Evolutionary conservation across 73 alveolate genomes (phyloP), one percentile per base, ranked within the genome.

Genomic region (Tetrahymena malaccensis): DNA sequence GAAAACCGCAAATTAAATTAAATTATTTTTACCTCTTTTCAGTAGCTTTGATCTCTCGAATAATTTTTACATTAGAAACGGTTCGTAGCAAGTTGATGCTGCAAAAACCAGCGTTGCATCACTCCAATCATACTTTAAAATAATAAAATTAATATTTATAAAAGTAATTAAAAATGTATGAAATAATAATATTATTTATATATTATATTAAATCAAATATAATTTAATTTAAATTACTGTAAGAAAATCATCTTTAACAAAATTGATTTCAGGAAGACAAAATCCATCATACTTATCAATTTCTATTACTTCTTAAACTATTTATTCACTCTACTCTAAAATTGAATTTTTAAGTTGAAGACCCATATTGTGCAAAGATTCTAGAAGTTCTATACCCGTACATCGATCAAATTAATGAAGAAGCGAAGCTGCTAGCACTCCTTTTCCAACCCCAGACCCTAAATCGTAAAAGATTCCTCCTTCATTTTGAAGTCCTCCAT

Each of bases 391-490:
- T 43, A 98, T 97, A 25, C 99, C 99, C 57, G 94, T 96, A 94
- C 99, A 98, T 95, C 94, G 97, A 57, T 95, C 94, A 94, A 98
- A 98, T 55, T 97, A 97, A 43, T 96, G 96, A 89, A 98, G 93
- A 35, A 98, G 96, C 33, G 98, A 94, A 93, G 98, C 98, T 4
- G 99, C 99, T 16, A 98, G 57, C n/a, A 98, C 98, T 8, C 98
- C 99, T 50, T 98, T 98, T 12, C 99, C 99, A 0, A 98, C 96
- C 0, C 99, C 99, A 35, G 99, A 97, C 35, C 99, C 99, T 56
- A 98, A 96, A 97, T 98, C 99, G 94, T 98, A 97, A 94, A 98
- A 98, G 12, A 97, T 95, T 22, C 98, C 99, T 10, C 98, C 98
- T 43, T 96, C 70, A 16, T 94, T 43, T 43, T 95, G 94, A 31